Conservation (phyloP, 169 alveolate species). For the Plasmodium vivax region DNA sequence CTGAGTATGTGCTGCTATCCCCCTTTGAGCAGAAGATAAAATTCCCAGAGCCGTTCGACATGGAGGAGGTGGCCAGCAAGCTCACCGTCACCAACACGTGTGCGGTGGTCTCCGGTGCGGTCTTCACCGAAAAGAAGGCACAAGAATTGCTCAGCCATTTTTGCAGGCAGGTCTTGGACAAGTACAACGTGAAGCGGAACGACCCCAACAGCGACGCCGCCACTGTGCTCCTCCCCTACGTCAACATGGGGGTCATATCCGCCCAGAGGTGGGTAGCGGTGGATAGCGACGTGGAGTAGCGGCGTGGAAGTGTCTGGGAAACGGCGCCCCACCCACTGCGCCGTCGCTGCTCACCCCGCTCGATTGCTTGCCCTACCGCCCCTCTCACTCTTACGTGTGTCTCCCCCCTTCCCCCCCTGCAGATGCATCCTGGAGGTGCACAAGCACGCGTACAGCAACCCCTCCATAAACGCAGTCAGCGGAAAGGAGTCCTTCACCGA, state of each 20-base stretch:
- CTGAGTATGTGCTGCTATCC: constrained; percentile 29
- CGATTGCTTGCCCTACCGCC: background rate
- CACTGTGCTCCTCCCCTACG: constrained; percentile 8
- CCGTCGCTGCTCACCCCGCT: background rate
- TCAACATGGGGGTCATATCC: constrained; percentile 44
- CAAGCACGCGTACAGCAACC: constrained; percentile 22
- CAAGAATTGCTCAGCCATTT: constrained; percentile 15
- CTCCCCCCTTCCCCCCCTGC: background rate
- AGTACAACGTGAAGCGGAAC: constrained; percentile 31
- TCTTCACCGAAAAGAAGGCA: constrained; percentile 45
- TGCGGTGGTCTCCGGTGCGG: constrained; percentile 13
- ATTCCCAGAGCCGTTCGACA: constrained; percentile 59
- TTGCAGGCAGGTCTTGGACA: constrained; percentile 24
- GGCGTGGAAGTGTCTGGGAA: background rate
- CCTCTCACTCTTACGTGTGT: background rate
- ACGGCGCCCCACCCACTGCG: background rate
- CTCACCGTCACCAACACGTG: constrained; percentile 21
- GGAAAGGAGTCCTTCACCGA: constrained; percentile 43
- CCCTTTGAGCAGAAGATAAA: constrained; percentile 12
- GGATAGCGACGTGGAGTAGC: background rate
- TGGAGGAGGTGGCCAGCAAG: constrained; percentile 13
- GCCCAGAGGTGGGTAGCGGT: constrained; percentile 21
- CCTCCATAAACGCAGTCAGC: constrained; percentile 10
- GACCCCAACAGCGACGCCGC: constrained; percentile 36
- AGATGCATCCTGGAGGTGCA: constrained; percentile 52